These are phyloP conservation scores for Bretziella fagacearum DNA, from an alignment of 2,329 filamentous ascomycete species.

Conservation along the genomic window DNA sequence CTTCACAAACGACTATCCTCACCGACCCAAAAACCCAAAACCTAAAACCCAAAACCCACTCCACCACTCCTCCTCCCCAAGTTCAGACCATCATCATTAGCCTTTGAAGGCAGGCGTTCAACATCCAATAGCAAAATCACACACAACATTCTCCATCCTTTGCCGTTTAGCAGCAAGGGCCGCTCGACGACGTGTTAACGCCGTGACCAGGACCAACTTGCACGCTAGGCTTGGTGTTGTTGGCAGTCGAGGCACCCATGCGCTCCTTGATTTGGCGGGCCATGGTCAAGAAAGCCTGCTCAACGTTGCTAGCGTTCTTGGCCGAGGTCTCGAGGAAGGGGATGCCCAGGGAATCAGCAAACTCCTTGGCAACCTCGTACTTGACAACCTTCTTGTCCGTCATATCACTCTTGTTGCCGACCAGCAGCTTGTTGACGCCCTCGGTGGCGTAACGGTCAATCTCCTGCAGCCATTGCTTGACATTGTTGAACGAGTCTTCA, in stretches of 20 bases:
- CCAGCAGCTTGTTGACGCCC: constrained; percentile 97
- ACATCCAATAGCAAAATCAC: too few species aligned
- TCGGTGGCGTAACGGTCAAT: constrained; percentile 98
- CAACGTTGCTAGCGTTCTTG: constrained; percentile 98
- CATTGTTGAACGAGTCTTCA: constrained; percentile 99
- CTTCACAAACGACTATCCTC: not conserved
- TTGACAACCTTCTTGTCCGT: constrained; percentile 99
- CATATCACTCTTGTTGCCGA: constrained; percentile 99
- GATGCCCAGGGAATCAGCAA: constrained; percentile 95
- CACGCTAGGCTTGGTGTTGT: constrained; percentile 97
- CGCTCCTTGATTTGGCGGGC: constrained; percentile 99
- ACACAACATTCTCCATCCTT: not conserved
- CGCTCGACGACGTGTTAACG: constrained; percentile 70
- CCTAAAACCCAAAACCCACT: not conserved
- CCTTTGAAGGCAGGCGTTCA: too few species aligned
- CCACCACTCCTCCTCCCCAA: too few species aligned
- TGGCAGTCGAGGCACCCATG: constrained; percentile 88
- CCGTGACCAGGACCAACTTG: constrained; percentile 91
- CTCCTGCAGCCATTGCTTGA: constrained; percentile 99
- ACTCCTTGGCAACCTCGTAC: constrained; percentile 99
- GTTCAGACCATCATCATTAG: too few species aligned
- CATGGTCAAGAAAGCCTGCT: constrained; percentile 99
- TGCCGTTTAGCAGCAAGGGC: constrained; percentile 69
- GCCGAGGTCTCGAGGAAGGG: constrained; percentile 99
- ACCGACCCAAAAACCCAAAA: not conserved